Evolutionary conservation across 2,329 filamentous ascomycete genomes (phyloP).

Genomic region (Ophiosphaerella herpotricha): DNA sequence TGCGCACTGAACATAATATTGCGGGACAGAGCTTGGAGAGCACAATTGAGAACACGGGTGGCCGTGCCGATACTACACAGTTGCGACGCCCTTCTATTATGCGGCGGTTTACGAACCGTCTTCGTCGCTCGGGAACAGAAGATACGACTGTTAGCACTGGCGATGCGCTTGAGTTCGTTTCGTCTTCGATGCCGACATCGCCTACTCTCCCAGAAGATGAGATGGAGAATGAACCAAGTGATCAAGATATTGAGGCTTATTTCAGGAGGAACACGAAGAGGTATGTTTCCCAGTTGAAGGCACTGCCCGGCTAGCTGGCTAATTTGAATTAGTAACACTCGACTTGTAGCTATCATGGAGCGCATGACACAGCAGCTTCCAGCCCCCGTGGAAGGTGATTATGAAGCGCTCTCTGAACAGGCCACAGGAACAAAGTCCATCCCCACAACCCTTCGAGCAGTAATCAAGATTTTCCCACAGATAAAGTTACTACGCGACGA

Average conservation of each 20-base stretch:
- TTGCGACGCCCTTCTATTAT: constrained; percentile 23
- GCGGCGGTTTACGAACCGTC: constrained; percentile 22
- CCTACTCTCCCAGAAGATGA: constrained; percentile 2
- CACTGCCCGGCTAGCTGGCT: background rate
- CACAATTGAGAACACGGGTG: constrained; percentile 3
- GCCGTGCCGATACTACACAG: constrained; percentile 5
- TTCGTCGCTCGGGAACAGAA: constrained; percentile 25
- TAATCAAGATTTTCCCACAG: constrained; percentile 28
- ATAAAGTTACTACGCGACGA: constrained; percentile 21
- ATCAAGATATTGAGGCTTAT: constrained; percentile 17
- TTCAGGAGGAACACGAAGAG: constrained; percentile 17
- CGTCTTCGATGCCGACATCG: background rate
- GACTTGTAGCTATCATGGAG: constrained; percentile 16
- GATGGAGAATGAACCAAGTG: constrained; percentile 5
- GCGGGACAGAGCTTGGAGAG: constrained; percentile 14
- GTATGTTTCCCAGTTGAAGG: constrained; percentile 10
- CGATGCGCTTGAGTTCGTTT: constrained; percentile 4
- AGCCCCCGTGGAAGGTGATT: constrained; percentile 13
- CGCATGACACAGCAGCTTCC: constrained; percentile 23
- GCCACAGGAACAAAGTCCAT: background rate
- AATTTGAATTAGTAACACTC: constrained; percentile 12
- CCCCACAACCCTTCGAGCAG: constrained; percentile 28
- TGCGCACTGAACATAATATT: constrained; percentile 6
- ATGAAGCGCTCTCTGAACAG: constrained; percentile 7
- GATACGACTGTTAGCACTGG: constrained; percentile 13